These are phyloP conservation scores for Boletus barrowsii DNA, from an alignment of 768 basidiomycete genomes.

Conservation along the genomic window DNA sequence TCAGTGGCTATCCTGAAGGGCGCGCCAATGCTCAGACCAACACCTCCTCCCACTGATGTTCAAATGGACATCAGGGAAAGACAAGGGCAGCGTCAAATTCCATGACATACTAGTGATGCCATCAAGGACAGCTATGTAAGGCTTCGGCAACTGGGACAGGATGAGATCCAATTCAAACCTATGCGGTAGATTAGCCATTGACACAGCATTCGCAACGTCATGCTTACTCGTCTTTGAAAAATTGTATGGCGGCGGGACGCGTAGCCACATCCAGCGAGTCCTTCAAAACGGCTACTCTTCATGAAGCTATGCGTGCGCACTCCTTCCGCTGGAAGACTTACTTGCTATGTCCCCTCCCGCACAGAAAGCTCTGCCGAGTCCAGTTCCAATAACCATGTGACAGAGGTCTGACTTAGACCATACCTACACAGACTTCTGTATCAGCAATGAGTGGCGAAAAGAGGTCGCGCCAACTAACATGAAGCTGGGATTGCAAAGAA, in stretches of 20 bases:
- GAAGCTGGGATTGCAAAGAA: constrained; percentile 66
- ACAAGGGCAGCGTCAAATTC: constrained; percentile 4
- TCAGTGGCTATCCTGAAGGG: constrained; percentile 93
- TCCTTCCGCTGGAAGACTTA: constrained; percentile 38
- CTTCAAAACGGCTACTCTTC: constrained; percentile 50
- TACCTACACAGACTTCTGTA: constrained; percentile 44
- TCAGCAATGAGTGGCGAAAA: constrained; percentile 6
- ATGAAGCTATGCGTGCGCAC: constrained; percentile 4
- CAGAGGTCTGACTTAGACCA: constrained; percentile 73
- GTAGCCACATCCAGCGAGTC: constrained; percentile 50
- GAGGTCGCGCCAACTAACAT: constrained; percentile 45
- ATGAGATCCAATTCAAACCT: constrained; percentile 82
- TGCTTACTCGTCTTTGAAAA: constrained; percentile 87
- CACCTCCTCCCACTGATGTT: constrained; percentile 88
- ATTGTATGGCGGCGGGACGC: constrained; percentile 66
- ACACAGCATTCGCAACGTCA: constrained; percentile 2
- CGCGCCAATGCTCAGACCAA: constrained; percentile 80
- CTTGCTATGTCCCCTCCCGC: constrained; percentile 93
- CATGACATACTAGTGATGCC: constrained; percentile 77
- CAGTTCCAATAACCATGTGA: constrained; percentile 69
- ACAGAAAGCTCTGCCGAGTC: constrained; percentile 78
- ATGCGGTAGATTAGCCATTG: constrained; percentile 10
- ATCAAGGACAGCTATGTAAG: constrained; percentile 90
- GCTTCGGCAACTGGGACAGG: constrained; percentile 68
- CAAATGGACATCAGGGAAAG: constrained; percentile 2